Evolutionary conservation across 441 rosid genomes (phyloP), one percentile per base, ranked within the genome.

Genomic region (Metrosideros polymorpha): DNA sequence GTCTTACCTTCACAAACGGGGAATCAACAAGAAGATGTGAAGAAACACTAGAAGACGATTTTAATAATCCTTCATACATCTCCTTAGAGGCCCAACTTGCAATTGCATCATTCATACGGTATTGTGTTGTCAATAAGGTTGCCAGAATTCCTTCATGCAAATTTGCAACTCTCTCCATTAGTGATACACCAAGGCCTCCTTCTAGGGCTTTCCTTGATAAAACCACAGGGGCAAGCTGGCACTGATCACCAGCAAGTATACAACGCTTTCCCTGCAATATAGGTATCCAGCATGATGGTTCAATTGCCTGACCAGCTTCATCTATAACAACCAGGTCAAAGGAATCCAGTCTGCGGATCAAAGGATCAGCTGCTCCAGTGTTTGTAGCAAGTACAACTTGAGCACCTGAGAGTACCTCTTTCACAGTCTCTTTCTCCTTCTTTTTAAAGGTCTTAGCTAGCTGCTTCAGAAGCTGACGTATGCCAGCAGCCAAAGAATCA

Each of bases 71-170:
- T 85, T 93, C 93, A 90, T 96, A 98, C 99, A 98, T 95, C 92
- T 98, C 99, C 92, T 95, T 98, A 61, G 99, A 95, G 89, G 99
- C 98, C 99, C 99, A 97, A 87, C 98, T 92, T 47, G 99, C 94
- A 50, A 96, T 96, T 52, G 97, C 95, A 91, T 98, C 96, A 66
- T 96, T 95, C 99, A 96, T 98, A 87, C 99, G 95, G 86, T 96
- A 96, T 87, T 98, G 99, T 82, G 91, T 94, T 18, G 93, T 95
- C 92, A 96, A 89, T 87, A 90, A 93, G 76, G 96, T 92, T 43
- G 93, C 90, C 89, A 95, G 96, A 86, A 92, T 82, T 84, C 98
- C 98, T 54, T 93, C 93, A 85, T 96, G 98, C 90, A 97, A 91
- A 86, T 89, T 89, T 30, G 95, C 92, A 82, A 97, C 95, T 94